Base-by-base conservation (phyloP, 2,329 filamentous ascomycete genomes). In the Sclerotinia sclerotiorum region DNA sequence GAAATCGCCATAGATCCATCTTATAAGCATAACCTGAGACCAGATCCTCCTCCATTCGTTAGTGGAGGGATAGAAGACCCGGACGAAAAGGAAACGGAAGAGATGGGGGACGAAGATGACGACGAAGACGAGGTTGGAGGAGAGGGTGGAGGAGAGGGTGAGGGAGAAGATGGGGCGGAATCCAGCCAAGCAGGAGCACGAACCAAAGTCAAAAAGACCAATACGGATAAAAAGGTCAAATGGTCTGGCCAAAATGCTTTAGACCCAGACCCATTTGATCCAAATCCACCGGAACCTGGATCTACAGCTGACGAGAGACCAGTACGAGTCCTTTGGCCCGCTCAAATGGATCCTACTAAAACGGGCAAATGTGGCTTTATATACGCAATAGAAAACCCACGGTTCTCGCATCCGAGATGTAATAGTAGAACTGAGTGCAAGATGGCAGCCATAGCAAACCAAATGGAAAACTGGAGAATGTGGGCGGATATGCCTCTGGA, bases 1-100 rank as follows among this genome's bases (percentile, higher is more conserved):
- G 60, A 63, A 48, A 19, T 63, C 32, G 21, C 35, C 10, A 48
- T 58, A 10, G 52, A 66, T 13, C 11, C 24, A 60, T 48, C 64
- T 35, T 48, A 49, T n/a, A 46, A 27, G 24, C 60, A 63, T 13
- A 63, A 63, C 19, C 3, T 63, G 21, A 35, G 46, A 51, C 46
- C 60, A 6, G 15, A 15, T 39, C 32, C 46, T 2, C 8, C 0
- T 35, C 1, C 7, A 5, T 42, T 42, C 6, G 3, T 1, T 32
- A n/a, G 3, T 15, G 13, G 2, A 3, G 6, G 0, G 0, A 1
- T 0, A 21, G 32, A 24, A 24, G 7, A 24, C 0, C 6, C 5
- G 3, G 54, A 56, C 10, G 54, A 19, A 32, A 13, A 7, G 0
- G 29, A 62, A n/a, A 21, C 6, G 0, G 27, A 48, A 0, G 7